Percentiles rank a stretch among this genome's conserved stretches.
These are phyloP conservation scores for Rhizodiscina lignyota DNA, from an alignment of 495 filamentous ascomycete species.

Conservation along the genomic window DNA sequence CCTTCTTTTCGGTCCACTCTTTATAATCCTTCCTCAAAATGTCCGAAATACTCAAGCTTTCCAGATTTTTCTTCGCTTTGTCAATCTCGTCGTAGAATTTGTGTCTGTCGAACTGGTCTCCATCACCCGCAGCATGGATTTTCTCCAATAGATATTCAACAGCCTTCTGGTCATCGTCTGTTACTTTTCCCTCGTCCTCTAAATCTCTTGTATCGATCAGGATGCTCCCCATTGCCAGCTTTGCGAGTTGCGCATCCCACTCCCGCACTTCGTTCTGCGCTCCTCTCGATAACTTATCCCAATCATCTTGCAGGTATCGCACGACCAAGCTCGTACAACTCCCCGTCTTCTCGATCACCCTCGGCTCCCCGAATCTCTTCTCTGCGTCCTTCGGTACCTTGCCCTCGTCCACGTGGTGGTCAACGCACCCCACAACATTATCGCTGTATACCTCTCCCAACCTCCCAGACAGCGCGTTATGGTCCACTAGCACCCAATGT, in stretches of 20 bases:
- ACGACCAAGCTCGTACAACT: constrained; percentile 71
- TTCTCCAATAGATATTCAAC: constrained; percentile 44
- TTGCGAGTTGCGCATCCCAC: constrained; percentile 44
- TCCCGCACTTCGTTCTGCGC: constrained; percentile 13
- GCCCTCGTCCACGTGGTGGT: constrained; percentile 80
- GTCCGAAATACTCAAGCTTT: constrained; percentile 48
- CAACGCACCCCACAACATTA: constrained; percentile 58
- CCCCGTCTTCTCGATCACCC: constrained; percentile 48
- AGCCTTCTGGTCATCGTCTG: constrained; percentile 46
- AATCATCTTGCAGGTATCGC: constrained; percentile 38
- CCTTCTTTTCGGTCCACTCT: constrained; percentile 49
- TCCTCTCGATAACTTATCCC: constrained; percentile 30
- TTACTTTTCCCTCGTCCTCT: constrained; percentile 50
- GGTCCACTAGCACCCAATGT: constrained; percentile 66
- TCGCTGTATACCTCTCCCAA: constrained; percentile 25
- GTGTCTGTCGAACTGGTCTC: constrained; percentile 32
- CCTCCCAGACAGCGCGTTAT: constrained; percentile 56
- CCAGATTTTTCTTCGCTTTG: constrained; percentile 55
- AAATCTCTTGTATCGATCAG: constrained; percentile 77
- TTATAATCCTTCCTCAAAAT: constrained; percentile 87
- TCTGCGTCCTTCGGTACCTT: constrained; percentile 31
- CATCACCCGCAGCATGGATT: constrained; percentile 23
- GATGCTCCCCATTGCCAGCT: constrained; percentile 63
- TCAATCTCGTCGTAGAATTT: constrained; percentile 47
- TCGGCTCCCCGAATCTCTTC: too few relatives aligned